phyloP scores from a whole-genome alignment of 352 stramenopile species.

The Thraustochytrium striatum region DNA sequence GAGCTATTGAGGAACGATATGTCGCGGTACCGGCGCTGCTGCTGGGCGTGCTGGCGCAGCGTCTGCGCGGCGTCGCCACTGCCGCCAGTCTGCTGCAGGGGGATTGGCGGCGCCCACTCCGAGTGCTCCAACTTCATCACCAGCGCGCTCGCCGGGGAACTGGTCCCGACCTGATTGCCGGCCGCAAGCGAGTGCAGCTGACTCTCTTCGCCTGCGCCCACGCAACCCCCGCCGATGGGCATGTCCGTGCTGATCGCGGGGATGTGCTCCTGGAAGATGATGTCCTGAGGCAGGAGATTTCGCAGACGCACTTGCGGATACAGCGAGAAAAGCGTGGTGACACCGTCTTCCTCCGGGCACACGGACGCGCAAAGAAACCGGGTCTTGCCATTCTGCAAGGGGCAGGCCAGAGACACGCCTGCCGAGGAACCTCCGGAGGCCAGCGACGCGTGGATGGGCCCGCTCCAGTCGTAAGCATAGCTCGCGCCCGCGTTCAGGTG shows the following conservation, averaged over 20 bases:
- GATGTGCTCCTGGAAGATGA: conserved; percentile 28
- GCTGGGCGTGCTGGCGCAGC: too few relatives aligned
- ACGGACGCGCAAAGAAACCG: conserved; percentile 30
- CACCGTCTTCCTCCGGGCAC: conserved; percentile 18
- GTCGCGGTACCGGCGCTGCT: conserved; percentile 14
- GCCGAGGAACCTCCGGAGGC: conserved; percentile 3
- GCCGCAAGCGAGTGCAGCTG: conserved; percentile 27
- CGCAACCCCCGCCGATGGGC: conserved; percentile 17
- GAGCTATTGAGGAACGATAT: conserved; percentile 14
- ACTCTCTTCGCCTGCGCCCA: conserved; percentile 3
- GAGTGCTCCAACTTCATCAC: conserved; percentile 17
- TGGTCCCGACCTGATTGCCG: background rate
- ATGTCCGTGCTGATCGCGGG: conserved; percentile 15
- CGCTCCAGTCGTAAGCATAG: conserved; percentile 36
- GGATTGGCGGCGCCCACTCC: background rate
- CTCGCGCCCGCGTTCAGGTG: conserved; percentile 30
- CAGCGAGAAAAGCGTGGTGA: conserved; percentile 29
- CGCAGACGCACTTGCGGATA: conserved; percentile 32
- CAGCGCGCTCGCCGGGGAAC: background rate
- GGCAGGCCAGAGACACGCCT: conserved; percentile 9
- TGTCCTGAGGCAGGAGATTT: conserved; percentile 26
- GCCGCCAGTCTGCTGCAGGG: background rate
- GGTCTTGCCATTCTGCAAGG: conserved; percentile 21
- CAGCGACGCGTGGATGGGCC: conserved; percentile 19
- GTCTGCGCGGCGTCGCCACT: too few relatives aligned